Evolutionary conservation across 345 rosid species (phyloP).

Genomic region (Reutealis trisperma): DNA sequence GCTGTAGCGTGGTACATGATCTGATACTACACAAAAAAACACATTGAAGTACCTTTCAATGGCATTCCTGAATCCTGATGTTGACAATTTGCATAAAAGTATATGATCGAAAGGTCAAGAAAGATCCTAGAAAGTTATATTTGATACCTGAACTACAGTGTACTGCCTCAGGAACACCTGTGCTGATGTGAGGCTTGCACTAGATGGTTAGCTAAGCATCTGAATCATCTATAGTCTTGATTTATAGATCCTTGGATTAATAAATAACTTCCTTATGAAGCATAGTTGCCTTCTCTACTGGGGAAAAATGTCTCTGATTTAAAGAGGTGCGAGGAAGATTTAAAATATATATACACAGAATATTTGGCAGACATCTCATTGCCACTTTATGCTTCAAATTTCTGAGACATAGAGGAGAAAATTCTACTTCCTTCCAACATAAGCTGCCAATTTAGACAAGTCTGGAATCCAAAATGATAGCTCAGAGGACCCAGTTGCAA

Average conservation of each 20-base stretch:
- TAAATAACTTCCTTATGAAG: neutral
- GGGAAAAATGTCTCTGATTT: neutral
- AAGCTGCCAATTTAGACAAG: conserved; percentile 82
- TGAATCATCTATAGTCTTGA: neutral
- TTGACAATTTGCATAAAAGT: neutral
- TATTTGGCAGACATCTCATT: neutral
- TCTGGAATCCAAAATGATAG: conserved; percentile 87
- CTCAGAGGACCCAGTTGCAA: conserved; percentile 85
- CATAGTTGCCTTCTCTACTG: neutral
- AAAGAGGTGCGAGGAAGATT: neutral
- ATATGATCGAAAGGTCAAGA: neutral
- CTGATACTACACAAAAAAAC: neutral
- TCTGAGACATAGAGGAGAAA: neutral
- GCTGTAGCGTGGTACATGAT: neutral
- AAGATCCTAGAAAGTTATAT: neutral
- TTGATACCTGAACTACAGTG: neutral
- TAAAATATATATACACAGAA: neutral
- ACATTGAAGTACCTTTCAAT: neutral
- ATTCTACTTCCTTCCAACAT: conserved; percentile 65
- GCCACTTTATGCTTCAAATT: neutral
- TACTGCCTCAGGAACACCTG: neutral
- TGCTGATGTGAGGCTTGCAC: neutral
- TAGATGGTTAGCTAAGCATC: neutral
- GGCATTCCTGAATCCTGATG: neutral
- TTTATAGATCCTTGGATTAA: neutral